phyloP scores from a whole-genome alignment of 768 basidiomycete species.

The Xanthoconium purpureum region DNA sequence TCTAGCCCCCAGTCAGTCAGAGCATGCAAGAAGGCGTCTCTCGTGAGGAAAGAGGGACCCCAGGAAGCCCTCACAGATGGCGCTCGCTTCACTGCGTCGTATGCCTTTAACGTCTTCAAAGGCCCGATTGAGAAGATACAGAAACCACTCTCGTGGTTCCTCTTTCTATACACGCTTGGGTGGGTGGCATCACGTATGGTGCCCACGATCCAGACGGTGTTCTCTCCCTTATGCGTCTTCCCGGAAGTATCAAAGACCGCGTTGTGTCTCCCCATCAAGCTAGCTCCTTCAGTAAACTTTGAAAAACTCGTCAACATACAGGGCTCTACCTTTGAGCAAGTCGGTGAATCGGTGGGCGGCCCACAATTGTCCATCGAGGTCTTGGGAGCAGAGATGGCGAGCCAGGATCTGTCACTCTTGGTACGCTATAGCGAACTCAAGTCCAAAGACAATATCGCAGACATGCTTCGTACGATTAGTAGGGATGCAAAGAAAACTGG shows the following conservation, averaged over 20 bases:
- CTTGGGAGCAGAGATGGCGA: conserved; percentile 77
- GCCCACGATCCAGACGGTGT: conserved; percentile 41
- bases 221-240: conserved; percentile 59
- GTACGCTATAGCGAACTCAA: conserved; percentile 62
- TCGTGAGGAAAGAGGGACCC: conserved; percentile 27
- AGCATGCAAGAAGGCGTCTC: conserved; percentile 28
- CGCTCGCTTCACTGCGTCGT: conserved; percentile 33
- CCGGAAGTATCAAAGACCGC: conserved; percentile 52
- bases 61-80: conserved; percentile 22
- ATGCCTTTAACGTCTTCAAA: conserved; percentile 46
- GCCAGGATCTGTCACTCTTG: conserved; percentile 59
- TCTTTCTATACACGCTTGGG: conserved; percentile 52
- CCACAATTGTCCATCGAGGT: conserved; percentile 63
- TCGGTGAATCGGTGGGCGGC: conserved; percentile 56
- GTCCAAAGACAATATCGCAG: conserved; percentile 55
- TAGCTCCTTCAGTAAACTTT: conserved; percentile 50
- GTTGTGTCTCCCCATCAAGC: conserved; percentile 37
- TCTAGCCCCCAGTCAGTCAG: conserved; percentile 17
- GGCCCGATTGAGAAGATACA: conserved; percentile 50
- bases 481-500: conserved; percentile 60
- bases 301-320: conserved; percentile 59
- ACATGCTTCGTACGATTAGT: conserved; percentile 51
- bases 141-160: conserved; percentile 51
- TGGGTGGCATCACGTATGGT: conserved; percentile 42
- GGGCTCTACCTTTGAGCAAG: conserved; percentile 56